Percentiles rank a stretch among this genome's conserved stretches.
phyloP scores from a whole-genome alignment of 148 eudicot species.

The Rhododendron molle region DNA sequence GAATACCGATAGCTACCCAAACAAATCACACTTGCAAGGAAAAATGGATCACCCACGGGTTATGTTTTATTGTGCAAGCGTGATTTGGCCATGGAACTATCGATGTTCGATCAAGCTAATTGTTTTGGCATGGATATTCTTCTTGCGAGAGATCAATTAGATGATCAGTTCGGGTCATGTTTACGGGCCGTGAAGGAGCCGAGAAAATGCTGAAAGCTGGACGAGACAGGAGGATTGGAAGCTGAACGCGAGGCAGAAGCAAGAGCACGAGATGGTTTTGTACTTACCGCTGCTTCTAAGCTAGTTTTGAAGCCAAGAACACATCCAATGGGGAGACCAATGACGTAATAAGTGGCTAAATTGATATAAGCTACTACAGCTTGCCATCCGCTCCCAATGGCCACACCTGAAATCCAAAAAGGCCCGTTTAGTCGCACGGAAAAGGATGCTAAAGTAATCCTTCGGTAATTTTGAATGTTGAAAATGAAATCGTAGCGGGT shows the following conservation, averaged over 20 bases:
- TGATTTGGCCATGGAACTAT: neutral
- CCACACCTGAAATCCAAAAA: slow-evolving; percentile 35
- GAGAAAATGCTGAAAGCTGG: neutral
- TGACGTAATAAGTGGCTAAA: slow-evolving; percentile 43
- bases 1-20: neutral
- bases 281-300: slow-evolving; percentile 45
- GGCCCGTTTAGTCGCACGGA: too few species aligned
- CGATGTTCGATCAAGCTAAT: neutral
- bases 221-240: neutral
- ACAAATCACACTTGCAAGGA: neutral
- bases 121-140: neutral
- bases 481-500: neutral
- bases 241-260: neutral
- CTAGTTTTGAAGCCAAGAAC: slow-evolving; percentile 59
- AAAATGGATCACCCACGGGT: neutral
- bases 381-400: slow-evolving; percentile 65
- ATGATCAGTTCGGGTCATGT: neutral
- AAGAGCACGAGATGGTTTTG: neutral
- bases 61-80: neutral
- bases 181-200: neutral
- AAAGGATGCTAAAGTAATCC: too few species aligned
- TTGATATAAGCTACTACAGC: slow-evolving; percentile 49
- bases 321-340: slow-evolving; percentile 65
- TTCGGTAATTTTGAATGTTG: neutral
- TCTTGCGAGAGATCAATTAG: neutral